These are phyloP conservation scores for Phytophthora litchii DNA, from an alignment of 352 stramenopile genomes.

Conservation along the genomic window DNA sequence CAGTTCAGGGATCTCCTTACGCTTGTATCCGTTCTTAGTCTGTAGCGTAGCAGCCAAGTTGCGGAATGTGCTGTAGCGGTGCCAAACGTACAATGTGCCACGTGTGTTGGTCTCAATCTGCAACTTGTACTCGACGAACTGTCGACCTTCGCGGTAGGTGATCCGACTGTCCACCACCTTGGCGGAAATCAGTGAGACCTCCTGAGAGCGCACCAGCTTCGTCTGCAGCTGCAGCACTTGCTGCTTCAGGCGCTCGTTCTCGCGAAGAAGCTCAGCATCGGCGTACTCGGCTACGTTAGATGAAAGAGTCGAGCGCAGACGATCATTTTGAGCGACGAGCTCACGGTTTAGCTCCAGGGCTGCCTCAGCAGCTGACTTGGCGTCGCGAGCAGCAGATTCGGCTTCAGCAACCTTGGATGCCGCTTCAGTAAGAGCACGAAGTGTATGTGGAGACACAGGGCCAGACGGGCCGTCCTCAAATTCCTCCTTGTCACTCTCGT, in stretches of 20 bases:
- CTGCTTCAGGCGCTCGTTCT: slow-evolving; percentile 77
- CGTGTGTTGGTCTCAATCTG: slow-evolving; percentile 78
- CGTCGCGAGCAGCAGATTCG: slow-evolving; percentile 71
- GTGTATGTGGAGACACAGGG: slow-evolving; percentile 64
- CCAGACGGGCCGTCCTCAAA: slow-evolving; percentile 14
- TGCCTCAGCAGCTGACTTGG: slow-evolving; percentile 64
- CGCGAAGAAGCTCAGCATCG: slow-evolving; percentile 64
- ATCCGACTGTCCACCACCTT: slow-evolving; percentile 78
- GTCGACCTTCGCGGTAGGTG: slow-evolving; percentile 65
- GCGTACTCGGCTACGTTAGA: slow-evolving; percentile 76
- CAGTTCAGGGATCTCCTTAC: slow-evolving; percentile 75
- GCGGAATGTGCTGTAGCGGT: slow-evolving; percentile 82
- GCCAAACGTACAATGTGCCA: slow-evolving; percentile 72
- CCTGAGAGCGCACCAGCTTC: slow-evolving; percentile 68
- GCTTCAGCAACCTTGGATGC: slow-evolving; percentile 79
- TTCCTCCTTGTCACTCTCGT: slow-evolving; percentile 60
- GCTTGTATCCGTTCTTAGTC: slow-evolving; percentile 80
- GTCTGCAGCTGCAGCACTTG: slow-evolving; percentile 74
- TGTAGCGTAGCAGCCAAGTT: slow-evolving; percentile 72
- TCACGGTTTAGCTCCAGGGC: slow-evolving; percentile 69
- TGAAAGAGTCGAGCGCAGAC: slow-evolving; percentile 62
- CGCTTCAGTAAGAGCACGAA: slow-evolving; percentile 70
- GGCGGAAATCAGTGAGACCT: slow-evolving; percentile 68
- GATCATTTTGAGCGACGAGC: slow-evolving; percentile 66
- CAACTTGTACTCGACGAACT: slow-evolving; percentile 82